These are phyloP conservation scores for Aureobasidium sp. DNA, from an alignment of 2,329 filamentous ascomycete species.

Conservation along the genomic window DNA sequence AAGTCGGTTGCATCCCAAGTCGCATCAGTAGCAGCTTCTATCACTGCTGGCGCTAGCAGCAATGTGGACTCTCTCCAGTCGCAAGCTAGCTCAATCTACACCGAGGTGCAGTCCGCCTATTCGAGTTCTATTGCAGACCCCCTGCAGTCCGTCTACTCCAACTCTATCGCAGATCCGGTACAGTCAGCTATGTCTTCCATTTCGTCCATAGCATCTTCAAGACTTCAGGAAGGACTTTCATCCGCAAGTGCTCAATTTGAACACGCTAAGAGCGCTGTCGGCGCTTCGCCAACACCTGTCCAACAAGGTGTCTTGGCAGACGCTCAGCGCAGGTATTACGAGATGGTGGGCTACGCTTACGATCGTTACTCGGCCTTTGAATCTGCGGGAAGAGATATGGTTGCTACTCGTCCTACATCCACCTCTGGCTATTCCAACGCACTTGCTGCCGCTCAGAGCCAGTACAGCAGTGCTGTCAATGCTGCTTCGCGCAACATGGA, in stretches of 20 bases:
- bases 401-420: conserved; percentile 38
- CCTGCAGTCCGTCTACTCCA: conserved; percentile 52
- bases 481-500: conserved; percentile 29
- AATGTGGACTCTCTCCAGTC: conserved; percentile 38
- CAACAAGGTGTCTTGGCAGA: conserved; percentile 50
- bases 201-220: conserved; percentile 62
- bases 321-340: conserved; percentile 65
- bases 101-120: conserved; percentile 60
- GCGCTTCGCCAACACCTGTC: conserved; percentile 54
- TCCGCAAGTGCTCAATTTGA: conserved; percentile 66
- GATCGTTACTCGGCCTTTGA: conserved; percentile 72
- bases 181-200: conserved; percentile 50
- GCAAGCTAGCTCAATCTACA: conserved; percentile 52
- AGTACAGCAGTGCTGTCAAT: conserved; percentile 29
- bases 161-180: conserved; percentile 49
- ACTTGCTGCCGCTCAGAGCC: conserved; percentile 52
- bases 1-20: conserved; percentile 33
- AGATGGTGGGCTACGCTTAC: conserved; percentile 70
- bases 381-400: conserved; percentile 60
- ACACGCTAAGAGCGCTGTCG: conserved; percentile 58
- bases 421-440: conserved; percentile 63
- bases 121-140: conserved; percentile 54
- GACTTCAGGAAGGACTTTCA: conserved; percentile 62
- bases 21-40: conserved; percentile 27
- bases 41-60: conserved; percentile 18